These are phyloP conservation scores for Wickerhamomyces chaumierensis DNA, from an alignment of 805 yeast genomes.

Conservation along the genomic window DNA sequence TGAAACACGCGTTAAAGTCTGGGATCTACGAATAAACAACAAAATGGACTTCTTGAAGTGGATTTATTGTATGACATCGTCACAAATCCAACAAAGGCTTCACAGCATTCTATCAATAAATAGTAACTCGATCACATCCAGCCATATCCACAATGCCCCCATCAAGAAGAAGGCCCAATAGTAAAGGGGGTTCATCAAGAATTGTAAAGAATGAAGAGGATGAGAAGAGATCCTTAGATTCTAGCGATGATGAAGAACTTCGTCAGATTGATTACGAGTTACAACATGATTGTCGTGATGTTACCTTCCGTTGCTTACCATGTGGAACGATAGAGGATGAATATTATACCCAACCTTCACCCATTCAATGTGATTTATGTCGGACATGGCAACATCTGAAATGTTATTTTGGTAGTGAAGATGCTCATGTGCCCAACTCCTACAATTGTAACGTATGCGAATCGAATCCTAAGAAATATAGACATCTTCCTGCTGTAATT, in stretches of 20 bases:
- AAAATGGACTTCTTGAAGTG: too few relatives aligned
- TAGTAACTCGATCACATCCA: too few relatives aligned
- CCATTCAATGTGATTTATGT: constrained; percentile 60
- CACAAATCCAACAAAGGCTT: too few relatives aligned
- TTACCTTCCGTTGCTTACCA: constrained; percentile 29
- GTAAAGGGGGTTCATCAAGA: constrained; percentile 6
- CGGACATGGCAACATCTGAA: constrained; percentile 61
- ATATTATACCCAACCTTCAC: constrained; percentile 43
- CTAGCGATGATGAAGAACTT: constrained; percentile 27
- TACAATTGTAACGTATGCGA: constrained; percentile 49
- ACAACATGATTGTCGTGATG: background rate
- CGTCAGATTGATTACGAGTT: background rate
- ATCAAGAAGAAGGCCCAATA: background rate
- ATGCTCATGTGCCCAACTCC: constrained; percentile 30
- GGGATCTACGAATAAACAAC: too few relatives aligned
- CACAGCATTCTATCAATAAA: too few relatives aligned
- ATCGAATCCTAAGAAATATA: constrained; percentile 22
- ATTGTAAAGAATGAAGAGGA: constrained; percentile 13
- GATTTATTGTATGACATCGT: too few relatives aligned
- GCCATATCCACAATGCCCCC: background rate
- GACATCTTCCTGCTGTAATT: constrained; percentile 19
- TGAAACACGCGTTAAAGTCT: too few relatives aligned
- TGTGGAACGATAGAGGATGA: constrained; percentile 52
- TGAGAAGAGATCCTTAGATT: constrained; percentile 8
- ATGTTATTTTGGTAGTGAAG: constrained; percentile 34